A percentile compares a stretch with the other conserved stretches of the same genome.
Evolutionary conservation across 331 rosid genomes (phyloP).

Genomic region (Acacia concinna): DNA sequence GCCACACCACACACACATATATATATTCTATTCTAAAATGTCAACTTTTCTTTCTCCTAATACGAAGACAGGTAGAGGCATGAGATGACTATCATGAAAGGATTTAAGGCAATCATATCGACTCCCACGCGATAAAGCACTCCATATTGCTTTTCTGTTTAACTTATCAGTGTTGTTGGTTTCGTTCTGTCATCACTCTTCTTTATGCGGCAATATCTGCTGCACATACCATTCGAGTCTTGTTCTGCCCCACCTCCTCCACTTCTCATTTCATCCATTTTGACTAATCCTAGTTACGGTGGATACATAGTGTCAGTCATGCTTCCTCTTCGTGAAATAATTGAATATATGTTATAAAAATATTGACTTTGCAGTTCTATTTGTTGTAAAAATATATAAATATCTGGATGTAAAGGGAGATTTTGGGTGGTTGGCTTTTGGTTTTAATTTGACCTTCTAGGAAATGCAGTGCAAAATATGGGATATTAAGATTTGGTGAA

Average conservation of each 20-base stretch:
- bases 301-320: not conserved
- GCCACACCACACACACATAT: not conserved
- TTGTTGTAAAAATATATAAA: not conserved
- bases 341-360: no score
- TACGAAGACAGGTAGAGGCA: not conserved
- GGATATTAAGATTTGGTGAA: constrained; percentile 37
- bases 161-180: not conserved
- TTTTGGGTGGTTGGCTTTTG: not conserved
- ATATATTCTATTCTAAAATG: not conserved
- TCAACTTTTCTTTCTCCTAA: not conserved
- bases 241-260: not conserved
- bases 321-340: no score
- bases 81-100: not conserved
- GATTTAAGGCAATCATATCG: not conserved
- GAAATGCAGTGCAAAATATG: constrained; percentile 28
- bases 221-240: not conserved
- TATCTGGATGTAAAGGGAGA: not conserved
- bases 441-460: not conserved
- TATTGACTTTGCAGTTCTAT: not conserved
- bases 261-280: not conserved
- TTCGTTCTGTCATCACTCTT: not conserved
- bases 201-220: constrained; percentile 10
- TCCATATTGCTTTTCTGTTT: constrained; percentile 8
- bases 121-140: constrained; percentile 14
- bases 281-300: not conserved